Base-by-base conservation (phyloP, 2,329 filamentous ascomycete genomes). In the Phialophora expanda region DNA sequence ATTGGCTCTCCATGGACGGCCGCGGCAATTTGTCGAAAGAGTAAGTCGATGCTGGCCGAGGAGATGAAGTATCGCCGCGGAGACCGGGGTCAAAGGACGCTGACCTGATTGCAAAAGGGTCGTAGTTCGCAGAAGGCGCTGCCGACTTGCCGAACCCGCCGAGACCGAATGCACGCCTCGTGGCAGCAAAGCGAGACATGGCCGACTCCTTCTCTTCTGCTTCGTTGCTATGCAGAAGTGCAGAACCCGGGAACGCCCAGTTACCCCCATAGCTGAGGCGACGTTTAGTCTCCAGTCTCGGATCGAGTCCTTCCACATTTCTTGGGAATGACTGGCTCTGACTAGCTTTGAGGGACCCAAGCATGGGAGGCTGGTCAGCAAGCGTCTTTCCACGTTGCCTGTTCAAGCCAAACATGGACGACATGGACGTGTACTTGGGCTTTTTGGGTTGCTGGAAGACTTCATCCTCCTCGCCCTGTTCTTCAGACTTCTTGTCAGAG, bases 1-100 rank as follows among this genome's bases (percentile, higher is more conserved):
- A 90, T 56, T 88, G 86, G 68, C 89, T 91, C 68, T 95, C 92
- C 1, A 90, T 90, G 0, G 91, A 93, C 5, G 91, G 92, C 56
- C 91, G 85, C 1, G 91, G 90, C 60, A 93, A 82, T 53, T 81
- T 81, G 62, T 86, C 85, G 65, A 82, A 85, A 0, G 85, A 86
- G 62, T 84, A 85, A 4, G 82, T 83, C 12, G 85, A 86, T 4
- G 81, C 81, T 14, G 81, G 81, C 56, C 81, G 75, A 20, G 71
- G 70, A 7, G 81, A 81, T 9, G 81, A 70, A 14, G 79, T 80
- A 20, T 78, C 79, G 38, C 79, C 79, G 5, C 81, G 72, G 60
- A 80, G 78, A 56, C 76, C 79, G 5, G 79, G 80, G 70, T 82
- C 80, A 58, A 82, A 80, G 9, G 80, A 80, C 63, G 81, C 79